phyloP scores from a whole-genome alignment of 2,329 filamentous ascomycete genomes.

The Nemania sp. region DNA sequence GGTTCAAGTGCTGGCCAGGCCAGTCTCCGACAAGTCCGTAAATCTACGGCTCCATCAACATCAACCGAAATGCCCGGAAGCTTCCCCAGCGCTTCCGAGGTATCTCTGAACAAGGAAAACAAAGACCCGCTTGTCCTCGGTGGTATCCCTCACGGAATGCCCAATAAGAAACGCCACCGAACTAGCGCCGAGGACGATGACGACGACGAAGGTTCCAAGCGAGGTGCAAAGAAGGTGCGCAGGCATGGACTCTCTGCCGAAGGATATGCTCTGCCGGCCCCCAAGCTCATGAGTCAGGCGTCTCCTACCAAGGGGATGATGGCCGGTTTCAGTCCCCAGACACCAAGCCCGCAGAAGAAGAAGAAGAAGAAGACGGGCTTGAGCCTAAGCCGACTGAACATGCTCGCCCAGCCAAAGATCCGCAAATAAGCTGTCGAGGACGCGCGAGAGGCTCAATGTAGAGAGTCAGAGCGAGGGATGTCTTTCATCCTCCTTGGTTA shows the following conservation, averaged over 20 bases:
- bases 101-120: conserved; percentile 41
- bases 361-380: conserved; percentile 61
- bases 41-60: conserved; percentile 51
- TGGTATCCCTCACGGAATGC: conserved; percentile 64
- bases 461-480: neutral
- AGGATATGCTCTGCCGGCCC: conserved; percentile 57
- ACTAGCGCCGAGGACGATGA: conserved; percentile 60
- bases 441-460: neutral
- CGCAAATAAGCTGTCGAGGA: conserved; percentile 46
- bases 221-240: conserved; percentile 61
- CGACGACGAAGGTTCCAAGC: conserved; percentile 49
- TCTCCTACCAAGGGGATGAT: conserved; percentile 44
- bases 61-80: conserved; percentile 57
- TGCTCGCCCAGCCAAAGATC: conserved; percentile 64
- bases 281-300: conserved; percentile 46
- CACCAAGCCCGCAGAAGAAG: conserved; percentile 58
- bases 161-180: conserved; percentile 69
- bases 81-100: conserved; percentile 49
- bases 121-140: conserved; percentile 42
- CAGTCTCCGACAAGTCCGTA: conserved; percentile 63
- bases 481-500: conserved; percentile 12
- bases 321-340: conserved; percentile 27
- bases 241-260: conserved; percentile 55
- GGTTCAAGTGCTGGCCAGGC: conserved; percentile 62
- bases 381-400: conserved; percentile 63